Evolutionary conservation across 768 basidiomycete genomes (phyloP).

Genomic region (Leccinellum rugosiceps): DNA sequence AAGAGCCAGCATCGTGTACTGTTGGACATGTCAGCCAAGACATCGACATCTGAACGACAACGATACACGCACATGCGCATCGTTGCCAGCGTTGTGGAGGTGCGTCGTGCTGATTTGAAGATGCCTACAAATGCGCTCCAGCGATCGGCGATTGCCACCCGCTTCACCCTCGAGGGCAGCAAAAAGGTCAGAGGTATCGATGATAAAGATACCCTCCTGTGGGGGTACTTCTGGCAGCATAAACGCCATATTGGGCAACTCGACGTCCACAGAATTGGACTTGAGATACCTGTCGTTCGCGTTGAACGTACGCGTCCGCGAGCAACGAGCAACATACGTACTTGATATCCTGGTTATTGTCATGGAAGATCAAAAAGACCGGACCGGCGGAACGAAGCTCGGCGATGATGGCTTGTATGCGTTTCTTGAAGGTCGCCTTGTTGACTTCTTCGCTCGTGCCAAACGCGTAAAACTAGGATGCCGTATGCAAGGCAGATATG

Average conservation of each 20-base stretch:
- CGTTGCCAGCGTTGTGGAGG: slow-evolving; percentile 85
- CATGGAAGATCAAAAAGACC: slow-evolving; percentile 80
- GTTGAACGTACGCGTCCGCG: background rate
- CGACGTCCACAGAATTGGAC: slow-evolving; percentile 47
- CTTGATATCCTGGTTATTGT: slow-evolving; percentile 75
- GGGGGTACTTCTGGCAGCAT: slow-evolving; percentile 56
- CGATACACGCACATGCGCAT: slow-evolving; percentile 61
- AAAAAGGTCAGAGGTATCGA: slow-evolving; percentile 78
- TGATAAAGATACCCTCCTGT: slow-evolving; percentile 52
- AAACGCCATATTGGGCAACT: slow-evolving; percentile 49
- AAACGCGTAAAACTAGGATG: slow-evolving; percentile 59
- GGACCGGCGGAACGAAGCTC: slow-evolving; percentile 46
- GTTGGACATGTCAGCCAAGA: slow-evolving; percentile 3
- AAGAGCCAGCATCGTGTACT: slow-evolving; percentile 72
- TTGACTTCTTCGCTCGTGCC: slow-evolving; percentile 58
- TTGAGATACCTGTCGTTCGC: slow-evolving; percentile 48
- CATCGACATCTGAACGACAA: background rate
- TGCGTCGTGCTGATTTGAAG: slow-evolving; percentile 54
- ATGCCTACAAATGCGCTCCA: slow-evolving; percentile 61
- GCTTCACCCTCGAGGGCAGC: slow-evolving; percentile 66
- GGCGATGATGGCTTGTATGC: slow-evolving; percentile 46
- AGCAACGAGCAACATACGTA: slow-evolving; percentile 22
- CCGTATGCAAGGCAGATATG: background rate
- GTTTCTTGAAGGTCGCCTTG: slow-evolving; percentile 48
- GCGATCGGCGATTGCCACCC: slow-evolving; percentile 46